A percentile compares a stretch with the other conserved stretches of the same genome.
phyloP scores from a whole-genome alignment of 352 stramenopile species.

The Phytophthora sojae region DNA sequence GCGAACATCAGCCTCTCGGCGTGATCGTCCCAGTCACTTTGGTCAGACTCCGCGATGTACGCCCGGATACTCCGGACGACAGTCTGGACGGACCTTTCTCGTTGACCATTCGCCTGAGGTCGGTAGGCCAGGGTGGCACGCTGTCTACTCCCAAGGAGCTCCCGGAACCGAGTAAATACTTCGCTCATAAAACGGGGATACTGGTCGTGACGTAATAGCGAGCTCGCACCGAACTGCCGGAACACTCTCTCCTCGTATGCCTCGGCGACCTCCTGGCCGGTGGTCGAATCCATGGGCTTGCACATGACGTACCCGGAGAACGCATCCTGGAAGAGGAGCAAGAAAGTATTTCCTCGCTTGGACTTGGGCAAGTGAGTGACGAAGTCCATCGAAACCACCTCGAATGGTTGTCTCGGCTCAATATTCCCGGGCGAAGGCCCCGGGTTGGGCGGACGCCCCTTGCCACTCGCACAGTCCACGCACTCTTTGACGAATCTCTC shows the following conservation, averaged over 20 bases:
- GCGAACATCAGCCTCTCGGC: slow-evolving; percentile 33
- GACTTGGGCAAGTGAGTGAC: slow-evolving; percentile 9
- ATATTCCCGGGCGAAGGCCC: slow-evolving; percentile 17
- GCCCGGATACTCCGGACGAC: slow-evolving; percentile 24
- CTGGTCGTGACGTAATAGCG: slow-evolving; percentile 28
- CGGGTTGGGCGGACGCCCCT: not conserved
- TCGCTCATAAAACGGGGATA: slow-evolving; percentile 43
- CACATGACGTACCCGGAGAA: slow-evolving; percentile 24
- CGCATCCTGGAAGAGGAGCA: slow-evolving; percentile 9
- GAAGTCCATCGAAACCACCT: slow-evolving; percentile 24
- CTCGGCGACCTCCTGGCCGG: slow-evolving; percentile 26
- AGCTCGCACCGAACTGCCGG: slow-evolving; percentile 30
- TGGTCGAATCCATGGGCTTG: slow-evolving; percentile 18
- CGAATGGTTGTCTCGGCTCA: not conserved
- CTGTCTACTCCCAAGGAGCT: slow-evolving; percentile 27
- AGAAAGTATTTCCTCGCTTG: not conserved
- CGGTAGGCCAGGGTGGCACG: slow-evolving; percentile 40
- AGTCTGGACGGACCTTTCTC: slow-evolving; percentile 38
- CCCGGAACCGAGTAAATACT: too few relatives aligned
- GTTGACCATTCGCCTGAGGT: slow-evolving; percentile 44
- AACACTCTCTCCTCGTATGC: slow-evolving; percentile 35
- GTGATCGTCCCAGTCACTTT: slow-evolving; percentile 43
- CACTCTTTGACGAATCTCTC: not conserved
- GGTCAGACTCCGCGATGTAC: slow-evolving; percentile 26
- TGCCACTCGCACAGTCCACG: not conserved